These are phyloP conservation scores for Capsicum chinense DNA, from an alignment of 257 asterid genomes.

Conservation along the genomic window DNA sequence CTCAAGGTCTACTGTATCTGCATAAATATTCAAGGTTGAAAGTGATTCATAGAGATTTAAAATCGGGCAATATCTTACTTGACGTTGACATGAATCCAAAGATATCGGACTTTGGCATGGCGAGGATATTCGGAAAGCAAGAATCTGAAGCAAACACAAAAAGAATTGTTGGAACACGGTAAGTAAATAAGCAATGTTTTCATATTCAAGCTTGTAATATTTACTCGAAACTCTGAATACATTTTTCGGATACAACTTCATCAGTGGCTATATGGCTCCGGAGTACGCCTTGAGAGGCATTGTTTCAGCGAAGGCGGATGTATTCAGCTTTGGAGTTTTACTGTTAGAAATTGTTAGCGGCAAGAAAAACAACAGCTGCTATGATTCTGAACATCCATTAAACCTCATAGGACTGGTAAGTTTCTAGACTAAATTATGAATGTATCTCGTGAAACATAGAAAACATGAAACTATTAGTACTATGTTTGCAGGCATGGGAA, in stretches of 20 bases:
- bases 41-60: conserved; percentile 30
- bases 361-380: conserved; percentile 38
- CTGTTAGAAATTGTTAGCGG: conserved; percentile 47
- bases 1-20: conserved; percentile 31
- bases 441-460: not conserved
- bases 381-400: conserved; percentile 32
- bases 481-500: conserved; percentile 46
- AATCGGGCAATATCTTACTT: conserved; percentile 29
- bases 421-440: not conserved
- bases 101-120: conserved; percentile 35
- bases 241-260: not conserved
- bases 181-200: conserved; percentile 1
- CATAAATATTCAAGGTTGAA: conserved; percentile 32
- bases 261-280: conserved; percentile 54
- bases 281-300: conserved; percentile 45
- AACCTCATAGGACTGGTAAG: conserved; percentile 48
- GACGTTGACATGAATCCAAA: conserved; percentile 31
- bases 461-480: not conserved
- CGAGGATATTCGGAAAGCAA: conserved; percentile 27
- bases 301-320: conserved; percentile 44
- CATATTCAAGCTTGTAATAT: not conserved
- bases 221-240: conserved; percentile 16
- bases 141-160: conserved; percentile 28
- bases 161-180: conserved; percentile 32
- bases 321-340: conserved; percentile 53